Conservation (phyloP, 768 basidiomycete species). For the Pulveroboletus ravenelii region DNA sequence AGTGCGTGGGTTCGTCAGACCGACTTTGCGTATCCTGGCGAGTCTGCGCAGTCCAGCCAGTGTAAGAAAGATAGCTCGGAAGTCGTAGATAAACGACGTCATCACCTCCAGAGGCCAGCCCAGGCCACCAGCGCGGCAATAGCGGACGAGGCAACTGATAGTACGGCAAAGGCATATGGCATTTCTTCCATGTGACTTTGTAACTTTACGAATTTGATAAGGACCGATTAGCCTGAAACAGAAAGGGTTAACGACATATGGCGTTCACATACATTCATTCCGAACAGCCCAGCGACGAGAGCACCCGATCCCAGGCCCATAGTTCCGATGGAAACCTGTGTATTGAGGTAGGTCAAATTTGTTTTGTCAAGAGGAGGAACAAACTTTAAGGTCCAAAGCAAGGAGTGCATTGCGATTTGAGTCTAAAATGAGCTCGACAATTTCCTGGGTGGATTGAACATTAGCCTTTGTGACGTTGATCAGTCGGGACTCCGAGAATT, state of each 20-base stretch:
- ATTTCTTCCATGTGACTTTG: constrained; percentile 67
- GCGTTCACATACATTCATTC: constrained; percentile 83
- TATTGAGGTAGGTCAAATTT: constrained; percentile 1
- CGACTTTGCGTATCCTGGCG: constrained; percentile 44
- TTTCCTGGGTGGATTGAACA: constrained; percentile 96
- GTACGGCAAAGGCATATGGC: constrained; percentile 68
- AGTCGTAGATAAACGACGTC: constrained; percentile 6
- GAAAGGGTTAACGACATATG: constrained; percentile 11
- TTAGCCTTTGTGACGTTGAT: constrained; percentile 48
- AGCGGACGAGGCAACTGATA: constrained; percentile 55
- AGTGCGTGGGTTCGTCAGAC: constrained; percentile 31
- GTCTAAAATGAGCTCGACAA: constrained; percentile 93
- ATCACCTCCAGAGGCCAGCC: constrained; percentile 60
- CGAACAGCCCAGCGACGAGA: constrained; percentile 85
- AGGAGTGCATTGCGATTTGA: constrained; percentile 91
- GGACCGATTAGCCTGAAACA: constrained; percentile 19
- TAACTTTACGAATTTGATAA: constrained; percentile 45
- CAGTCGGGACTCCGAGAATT: not conserved
- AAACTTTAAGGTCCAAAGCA: constrained; percentile 83
- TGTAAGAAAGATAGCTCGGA: constrained; percentile 10
- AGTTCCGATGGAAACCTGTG: constrained; percentile 86
- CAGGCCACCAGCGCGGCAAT: constrained; percentile 60
- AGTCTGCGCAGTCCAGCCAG: constrained; percentile 26
- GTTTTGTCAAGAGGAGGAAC: constrained; percentile 5
- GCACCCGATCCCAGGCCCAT: constrained; percentile 91